Evolutionary conservation across 768 basidiomycete genomes (phyloP).

Genomic region (Tubosaeta sp.): DNA sequence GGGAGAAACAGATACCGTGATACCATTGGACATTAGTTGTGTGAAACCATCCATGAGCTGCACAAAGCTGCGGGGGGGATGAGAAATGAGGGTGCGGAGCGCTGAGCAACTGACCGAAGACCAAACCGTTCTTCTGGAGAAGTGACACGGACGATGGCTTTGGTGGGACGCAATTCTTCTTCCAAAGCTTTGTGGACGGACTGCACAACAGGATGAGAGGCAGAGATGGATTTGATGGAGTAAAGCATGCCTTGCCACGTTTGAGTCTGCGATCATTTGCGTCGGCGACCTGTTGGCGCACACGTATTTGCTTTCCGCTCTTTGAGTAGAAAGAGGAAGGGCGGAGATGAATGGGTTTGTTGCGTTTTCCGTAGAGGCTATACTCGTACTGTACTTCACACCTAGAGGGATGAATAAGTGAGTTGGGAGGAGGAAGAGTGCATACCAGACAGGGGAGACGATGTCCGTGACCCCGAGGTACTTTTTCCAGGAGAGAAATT

Average conservation of each 20-base stretch:
- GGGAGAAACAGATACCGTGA: constrained; percentile 40
- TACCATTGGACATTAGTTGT: constrained; percentile 43
- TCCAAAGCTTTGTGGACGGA: constrained; percentile 77
- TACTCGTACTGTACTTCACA: constrained; percentile 81
- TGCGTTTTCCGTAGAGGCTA: constrained; percentile 56
- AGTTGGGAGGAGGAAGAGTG: constrained; percentile 2
- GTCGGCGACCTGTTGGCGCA: constrained; percentile 46
- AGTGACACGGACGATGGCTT: constrained; percentile 45
- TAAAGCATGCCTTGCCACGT: constrained; percentile 49
- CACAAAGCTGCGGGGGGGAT: constrained; percentile 49
- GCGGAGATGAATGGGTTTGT: constrained; percentile 44
- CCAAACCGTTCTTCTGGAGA: constrained; percentile 77
- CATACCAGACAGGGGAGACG: constrained; percentile 57
- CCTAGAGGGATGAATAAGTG: constrained; percentile 36
- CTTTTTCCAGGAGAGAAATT: constrained; percentile 41
- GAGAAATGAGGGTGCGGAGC: neutral
- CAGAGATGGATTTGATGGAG: neutral
- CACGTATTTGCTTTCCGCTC: constrained; percentile 56
- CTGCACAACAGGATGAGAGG: constrained; percentile 29
- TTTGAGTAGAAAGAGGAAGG: constrained; percentile 54
- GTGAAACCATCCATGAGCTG: constrained; percentile 68
- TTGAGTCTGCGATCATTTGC: constrained; percentile 51
- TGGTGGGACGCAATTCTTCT: constrained; percentile 59
- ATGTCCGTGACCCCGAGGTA: constrained; percentile 61
- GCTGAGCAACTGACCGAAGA: constrained; percentile 46